phyloP scores from a whole-genome alignment of 768 basidiomycete genomes.

The Suillus subaureus region DNA sequence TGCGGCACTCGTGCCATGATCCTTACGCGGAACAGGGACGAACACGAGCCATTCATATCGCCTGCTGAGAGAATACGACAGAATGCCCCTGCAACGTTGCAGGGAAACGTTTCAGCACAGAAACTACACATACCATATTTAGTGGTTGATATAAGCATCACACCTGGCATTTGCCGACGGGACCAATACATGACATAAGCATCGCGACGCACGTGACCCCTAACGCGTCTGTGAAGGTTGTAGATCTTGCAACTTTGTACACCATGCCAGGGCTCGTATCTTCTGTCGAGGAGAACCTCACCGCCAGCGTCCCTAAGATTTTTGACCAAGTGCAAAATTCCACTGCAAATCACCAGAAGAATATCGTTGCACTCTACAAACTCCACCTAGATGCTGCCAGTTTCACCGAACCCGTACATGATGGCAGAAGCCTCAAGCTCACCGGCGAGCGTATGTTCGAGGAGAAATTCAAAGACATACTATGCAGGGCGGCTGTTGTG shows the following conservation, averaged over 20 bases:
- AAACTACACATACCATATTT: not conserved
- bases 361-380: slow-evolving; percentile 80
- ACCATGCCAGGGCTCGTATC: slow-evolving; percentile 32
- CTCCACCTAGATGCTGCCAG: slow-evolving; percentile 67
- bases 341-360: slow-evolving; percentile 86
- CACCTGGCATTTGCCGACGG: slow-evolving; percentile 1
- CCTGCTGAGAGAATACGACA: slow-evolving; percentile 4
- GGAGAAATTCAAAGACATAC: slow-evolving; percentile 58
- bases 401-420: slow-evolving; percentile 49
- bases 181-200: not conserved
- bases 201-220: slow-evolving; percentile 12
- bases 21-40: slow-evolving; percentile 2
- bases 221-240: not conserved
- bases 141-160: slow-evolving; percentile 2
- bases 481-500: slow-evolving; percentile 61
- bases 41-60: slow-evolving; percentile 7
- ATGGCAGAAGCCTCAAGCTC: slow-evolving; percentile 54
- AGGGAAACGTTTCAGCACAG: not conserved
- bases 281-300: slow-evolving; percentile 30
- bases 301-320: slow-evolving; percentile 54
- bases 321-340: slow-evolving; percentile 81
- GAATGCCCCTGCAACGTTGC: slow-evolving; percentile 6
- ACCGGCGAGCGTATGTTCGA: slow-evolving; percentile 81
- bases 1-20: slow-evolving; percentile 1
- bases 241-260: slow-evolving; percentile 8